Evolutionary conservation across 2,329 filamentous ascomycete species (phyloP), one percentile per base, ranked within the genome.

Genomic region (Penicillium hordei): DNA sequence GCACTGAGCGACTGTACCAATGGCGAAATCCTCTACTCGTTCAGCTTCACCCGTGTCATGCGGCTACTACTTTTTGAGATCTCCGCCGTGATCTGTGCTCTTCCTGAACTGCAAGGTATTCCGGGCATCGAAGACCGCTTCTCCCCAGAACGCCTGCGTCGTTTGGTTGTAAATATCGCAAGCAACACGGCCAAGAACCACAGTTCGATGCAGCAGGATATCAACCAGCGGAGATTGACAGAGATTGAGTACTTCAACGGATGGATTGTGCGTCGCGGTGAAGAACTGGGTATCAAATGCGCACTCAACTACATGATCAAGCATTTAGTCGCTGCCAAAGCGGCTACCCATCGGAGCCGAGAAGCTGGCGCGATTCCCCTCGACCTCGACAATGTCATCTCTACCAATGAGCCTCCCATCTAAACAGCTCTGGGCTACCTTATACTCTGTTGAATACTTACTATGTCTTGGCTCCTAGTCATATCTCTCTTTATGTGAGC

Each of bases 231-330:
- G 1, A 76, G 78, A 60, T 76, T 80, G 57, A 91, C 90, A 0
- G 91, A 96, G 67, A 84, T 97, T 40, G 85, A 93, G 45, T 96
- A 88, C 68, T 83, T 93, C 65, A 97, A 95, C 71, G 93, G 93
- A 0, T 99, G 93, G 76, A 89, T 99, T 59, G 81, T 95, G 33
- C 82, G 79, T 50, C 83, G 88, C 40, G 94, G 89, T 0, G 82
- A 84, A 65, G 84, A 90, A 70, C 68, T 93, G 59, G 90, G 90
- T 1, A 79, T 96, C n/a, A 79, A 84, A 50, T 87, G 87, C 67
- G 84, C 86, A 12, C 79, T 88, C 60, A 94, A 96, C 70, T 86
- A 87, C 66, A 83, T 90, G 79, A 78, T 95, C 42, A 78, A 89
- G 72, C 80, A 87, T 52, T 76, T 92, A 76, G 86, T 97, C 48